These are phyloP conservation scores for Medicago arabica DNA, from an alignment of 306 rosid genomes.

Conservation along the genomic window DNA sequence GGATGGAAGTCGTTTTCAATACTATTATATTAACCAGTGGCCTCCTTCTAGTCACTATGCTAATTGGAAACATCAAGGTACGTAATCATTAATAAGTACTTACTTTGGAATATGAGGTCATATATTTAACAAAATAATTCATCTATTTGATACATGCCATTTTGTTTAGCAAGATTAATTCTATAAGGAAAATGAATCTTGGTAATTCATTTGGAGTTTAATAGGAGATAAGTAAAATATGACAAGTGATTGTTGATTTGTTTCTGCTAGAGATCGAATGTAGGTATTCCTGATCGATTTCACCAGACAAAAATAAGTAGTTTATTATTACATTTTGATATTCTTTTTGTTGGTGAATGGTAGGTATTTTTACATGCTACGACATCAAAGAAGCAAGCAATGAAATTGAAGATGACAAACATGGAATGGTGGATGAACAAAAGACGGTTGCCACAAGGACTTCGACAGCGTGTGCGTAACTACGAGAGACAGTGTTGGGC, in stretches of 20 bases:
- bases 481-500: slow-evolving; percentile 94
- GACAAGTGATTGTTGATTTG: no score
- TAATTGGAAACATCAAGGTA: slow-evolving; percentile 97
- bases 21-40: slow-evolving; percentile 90
- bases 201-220: background rate
- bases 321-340: background rate
- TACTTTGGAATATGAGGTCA: background rate
- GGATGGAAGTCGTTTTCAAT: slow-evolving; percentile 88
- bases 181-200: background rate
- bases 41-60: slow-evolving; percentile 87
- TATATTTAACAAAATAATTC: background rate
- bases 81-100: no score
- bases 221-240: no score
- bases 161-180: background rate
- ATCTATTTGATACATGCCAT: background rate
- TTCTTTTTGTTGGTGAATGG: background rate
- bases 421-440: slow-evolving; percentile 98
- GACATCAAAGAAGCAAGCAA: slow-evolving; percentile 90
- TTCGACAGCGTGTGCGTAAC: slow-evolving; percentile 80
- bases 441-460: slow-evolving; percentile 72
- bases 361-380: slow-evolving; percentile 94
- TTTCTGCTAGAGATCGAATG: no score
- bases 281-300: background rate
- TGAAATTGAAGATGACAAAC: slow-evolving; percentile 92
- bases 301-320: background rate